These are phyloP conservation scores for Phytophthora pseudosyringae DNA, from an alignment of 352 stramenopile genomes.

Conservation along the genomic window DNA sequence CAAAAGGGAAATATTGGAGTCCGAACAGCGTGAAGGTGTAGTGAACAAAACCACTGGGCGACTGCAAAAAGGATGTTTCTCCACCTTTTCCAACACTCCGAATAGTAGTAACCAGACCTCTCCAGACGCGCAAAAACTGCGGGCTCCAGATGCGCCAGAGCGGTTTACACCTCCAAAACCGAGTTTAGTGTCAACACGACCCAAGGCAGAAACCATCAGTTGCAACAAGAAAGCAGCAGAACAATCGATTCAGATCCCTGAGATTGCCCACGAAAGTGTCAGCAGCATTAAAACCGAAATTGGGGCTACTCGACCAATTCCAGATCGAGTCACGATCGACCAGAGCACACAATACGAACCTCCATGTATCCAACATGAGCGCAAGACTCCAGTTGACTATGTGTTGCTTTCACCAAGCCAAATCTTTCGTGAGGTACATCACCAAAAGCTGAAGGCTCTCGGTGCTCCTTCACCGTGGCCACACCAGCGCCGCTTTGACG, in stretches of 20 bases:
- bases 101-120: neutral
- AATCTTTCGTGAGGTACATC: constrained; percentile 31
- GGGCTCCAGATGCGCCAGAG: neutral
- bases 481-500: constrained; percentile 18
- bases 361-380: constrained; percentile 1
- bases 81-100: neutral
- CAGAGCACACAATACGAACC: constrained; percentile 27
- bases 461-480: constrained; percentile 22
- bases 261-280: neutral
- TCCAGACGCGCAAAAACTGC: neutral
- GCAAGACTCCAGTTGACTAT: constrained; percentile 31
- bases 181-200: neutral
- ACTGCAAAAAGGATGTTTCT: neutral
- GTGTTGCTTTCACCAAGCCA: constrained; percentile 31
- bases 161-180: too few species aligned
- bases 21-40: constrained; percentile 1
- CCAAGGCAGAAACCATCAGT: neutral
- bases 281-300: neutral
- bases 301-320: neutral
- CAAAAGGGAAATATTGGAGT: constrained; percentile 4
- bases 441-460: constrained; percentile 11
- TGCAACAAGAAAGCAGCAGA: neutral
- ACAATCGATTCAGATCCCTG: neutral
- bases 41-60: constrained; percentile 6
- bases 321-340: constrained; percentile 5